These are phyloP conservation scores for Saccharomyces uvarum DNA, from an alignment of 1,139 yeast genomes.

Conservation along the genomic window DNA sequence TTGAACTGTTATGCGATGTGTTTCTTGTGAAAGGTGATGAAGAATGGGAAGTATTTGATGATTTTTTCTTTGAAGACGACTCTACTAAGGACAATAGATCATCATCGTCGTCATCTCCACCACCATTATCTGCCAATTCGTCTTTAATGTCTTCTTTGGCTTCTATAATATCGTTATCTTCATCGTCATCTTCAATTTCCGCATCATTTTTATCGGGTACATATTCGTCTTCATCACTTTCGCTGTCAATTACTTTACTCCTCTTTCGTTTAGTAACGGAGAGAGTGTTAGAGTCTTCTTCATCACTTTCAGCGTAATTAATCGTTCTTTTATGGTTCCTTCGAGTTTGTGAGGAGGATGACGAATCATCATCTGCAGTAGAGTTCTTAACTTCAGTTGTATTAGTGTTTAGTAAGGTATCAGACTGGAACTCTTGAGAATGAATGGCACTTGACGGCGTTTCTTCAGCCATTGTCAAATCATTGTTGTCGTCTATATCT, in stretches of 20 bases:
- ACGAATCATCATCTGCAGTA: constrained; percentile 6
- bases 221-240: constrained; percentile 4
- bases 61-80: constrained; percentile 7
- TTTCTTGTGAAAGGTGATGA: not conserved
- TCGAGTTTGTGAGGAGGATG: constrained; percentile 3
- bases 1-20: constrained; percentile 1
- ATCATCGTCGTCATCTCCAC: constrained; percentile 29
- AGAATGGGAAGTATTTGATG: not conserved
- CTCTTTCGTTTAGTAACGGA: constrained; percentile 22
- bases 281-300: constrained; percentile 19
- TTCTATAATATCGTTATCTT: constrained; percentile 29
- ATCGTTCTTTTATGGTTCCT: constrained; percentile 25
- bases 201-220: constrained; percentile 5
- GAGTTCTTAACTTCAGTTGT: not conserved
- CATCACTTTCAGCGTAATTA: constrained; percentile 36
- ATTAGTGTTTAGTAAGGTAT: not conserved
- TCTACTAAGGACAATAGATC: constrained; percentile 25
- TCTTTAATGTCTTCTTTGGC: constrained; percentile 15
- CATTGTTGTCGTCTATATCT: not conserved
- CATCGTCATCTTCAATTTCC: constrained; percentile 18
- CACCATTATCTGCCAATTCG: constrained; percentile 9
- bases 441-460: not conserved
- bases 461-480: not conserved
- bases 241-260: constrained; percentile 22
- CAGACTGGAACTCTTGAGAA: not conserved